Conservation (phyloP, 2,329 filamentous ascomycete genomes). For the Fusarium multiceps region DNA sequence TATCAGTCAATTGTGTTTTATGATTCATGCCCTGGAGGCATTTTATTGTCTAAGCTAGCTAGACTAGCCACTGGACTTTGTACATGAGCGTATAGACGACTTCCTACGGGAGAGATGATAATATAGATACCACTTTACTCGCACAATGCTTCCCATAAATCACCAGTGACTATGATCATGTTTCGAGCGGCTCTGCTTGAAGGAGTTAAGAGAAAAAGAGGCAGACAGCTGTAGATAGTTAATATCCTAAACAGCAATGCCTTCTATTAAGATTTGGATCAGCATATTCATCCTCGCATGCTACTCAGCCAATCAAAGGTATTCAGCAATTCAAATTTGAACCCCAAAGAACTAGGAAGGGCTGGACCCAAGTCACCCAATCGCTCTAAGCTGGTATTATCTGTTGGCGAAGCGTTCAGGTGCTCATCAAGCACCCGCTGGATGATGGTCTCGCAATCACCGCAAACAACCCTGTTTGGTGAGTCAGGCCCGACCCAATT, state of each 20-base stretch:
- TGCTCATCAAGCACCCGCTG: conserved; percentile 62
- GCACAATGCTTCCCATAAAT: neutral
- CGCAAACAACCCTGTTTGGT: conserved; percentile 60
- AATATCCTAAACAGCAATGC: neutral
- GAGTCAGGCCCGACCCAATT: conserved; percentile 62
- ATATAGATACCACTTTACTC: conserved; percentile 1
- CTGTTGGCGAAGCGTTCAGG: conserved; percentile 52
- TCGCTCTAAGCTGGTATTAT: conserved; percentile 26
- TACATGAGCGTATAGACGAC: conserved; percentile 10
- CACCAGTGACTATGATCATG: neutral
- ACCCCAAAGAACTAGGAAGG: conserved; percentile 47
- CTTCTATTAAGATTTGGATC: neutral
- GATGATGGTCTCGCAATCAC: conserved; percentile 59
- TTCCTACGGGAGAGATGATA: conserved; percentile 17
- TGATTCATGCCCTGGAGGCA: conserved; percentile 22
- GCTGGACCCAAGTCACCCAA: conserved; percentile 53
- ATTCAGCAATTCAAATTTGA: conserved; percentile 61
- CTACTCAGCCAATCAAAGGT: conserved; percentile 52
- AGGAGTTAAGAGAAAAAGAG: neutral
- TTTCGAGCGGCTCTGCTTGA: neutral
- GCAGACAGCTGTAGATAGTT: neutral
- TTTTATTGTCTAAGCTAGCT: conserved; percentile 24
- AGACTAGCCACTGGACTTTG: conserved; percentile 23
- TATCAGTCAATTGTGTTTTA: conserved; percentile 13
- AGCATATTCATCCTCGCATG: neutral